These are phyloP conservation scores for Arabidopsis hybrid DNA, from an alignment of 441 rosid genomes.

Conservation along the genomic window DNA sequence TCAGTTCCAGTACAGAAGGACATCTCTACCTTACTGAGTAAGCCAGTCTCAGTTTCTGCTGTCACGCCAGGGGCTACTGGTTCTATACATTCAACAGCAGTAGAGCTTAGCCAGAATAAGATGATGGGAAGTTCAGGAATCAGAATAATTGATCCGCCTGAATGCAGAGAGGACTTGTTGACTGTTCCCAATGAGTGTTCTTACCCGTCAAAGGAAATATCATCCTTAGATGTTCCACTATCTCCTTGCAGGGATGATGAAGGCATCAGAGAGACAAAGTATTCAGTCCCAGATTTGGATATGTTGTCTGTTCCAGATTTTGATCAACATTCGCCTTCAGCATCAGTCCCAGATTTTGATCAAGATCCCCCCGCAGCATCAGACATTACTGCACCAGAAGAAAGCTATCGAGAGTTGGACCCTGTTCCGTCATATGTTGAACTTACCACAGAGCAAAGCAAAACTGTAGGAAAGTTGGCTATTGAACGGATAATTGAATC, in stretches of 20 bases:
- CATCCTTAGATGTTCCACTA: slow-evolving; percentile 57
- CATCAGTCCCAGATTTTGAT: slow-evolving; percentile 61
- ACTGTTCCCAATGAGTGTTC: slow-evolving; percentile 55
- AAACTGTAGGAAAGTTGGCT: slow-evolving; percentile 64
- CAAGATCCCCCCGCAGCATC: slow-evolving; percentile 57
- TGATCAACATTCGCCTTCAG: slow-evolving; percentile 52
- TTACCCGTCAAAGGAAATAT: slow-evolving; percentile 52
- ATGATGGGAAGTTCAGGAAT: slow-evolving; percentile 52
- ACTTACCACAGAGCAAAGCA: slow-evolving; percentile 69
- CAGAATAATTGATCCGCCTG: slow-evolving; percentile 56
- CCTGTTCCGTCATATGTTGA: slow-evolving; percentile 78
- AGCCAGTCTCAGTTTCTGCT: slow-evolving; percentile 54
- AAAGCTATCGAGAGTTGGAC: slow-evolving; percentile 73
- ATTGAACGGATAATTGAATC: slow-evolving; percentile 82
- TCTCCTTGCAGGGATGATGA: slow-evolving; percentile 64
- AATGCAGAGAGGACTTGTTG: slow-evolving; percentile 57
- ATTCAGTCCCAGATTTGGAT: slow-evolving; percentile 52
- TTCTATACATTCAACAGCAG: slow-evolving; percentile 46
- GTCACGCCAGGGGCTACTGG: slow-evolving; percentile 53
- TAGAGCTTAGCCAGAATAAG: slow-evolving; percentile 56
- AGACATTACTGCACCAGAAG: slow-evolving; percentile 61
- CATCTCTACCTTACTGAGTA: slow-evolving; percentile 54
- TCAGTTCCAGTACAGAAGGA: slow-evolving; percentile 61
- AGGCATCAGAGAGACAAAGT: slow-evolving; percentile 51
- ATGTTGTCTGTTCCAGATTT: slow-evolving; percentile 52